Evolutionary conservation across 2,329 filamentous ascomycete genomes (phyloP).

Genomic region (Fusarium subtropicale): DNA sequence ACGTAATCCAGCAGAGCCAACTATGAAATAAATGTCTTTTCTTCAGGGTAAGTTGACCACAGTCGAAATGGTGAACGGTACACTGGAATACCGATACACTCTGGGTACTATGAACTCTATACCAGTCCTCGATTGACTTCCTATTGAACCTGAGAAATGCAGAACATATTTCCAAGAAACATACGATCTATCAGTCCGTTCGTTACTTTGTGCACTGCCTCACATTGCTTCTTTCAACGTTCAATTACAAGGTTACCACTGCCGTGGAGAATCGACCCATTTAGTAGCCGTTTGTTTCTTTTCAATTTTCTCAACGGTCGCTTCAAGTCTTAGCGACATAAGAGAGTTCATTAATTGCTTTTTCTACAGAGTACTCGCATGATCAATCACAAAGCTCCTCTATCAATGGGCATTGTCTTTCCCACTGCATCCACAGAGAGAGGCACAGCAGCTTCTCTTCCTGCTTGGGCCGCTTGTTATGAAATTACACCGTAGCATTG

Average conservation of each 20-base stretch:
- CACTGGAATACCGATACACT: not conserved
- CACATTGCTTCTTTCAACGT: not conserved
- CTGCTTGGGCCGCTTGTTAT: not conserved
- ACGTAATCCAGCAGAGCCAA: not conserved
- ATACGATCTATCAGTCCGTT: not conserved
- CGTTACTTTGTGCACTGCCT: not conserved
- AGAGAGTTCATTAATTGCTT: not conserved
- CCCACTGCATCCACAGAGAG: not conserved
- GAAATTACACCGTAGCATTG: not conserved
- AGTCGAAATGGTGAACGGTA: fast-evolving
- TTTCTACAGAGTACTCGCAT: not conserved
- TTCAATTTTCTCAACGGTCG: not conserved
- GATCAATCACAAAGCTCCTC: not conserved
- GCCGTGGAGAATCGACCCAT: not conserved
- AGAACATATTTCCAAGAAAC: not conserved
- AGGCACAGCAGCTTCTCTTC: not conserved
- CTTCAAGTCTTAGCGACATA: not conserved
- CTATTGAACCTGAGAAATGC: not conserved
- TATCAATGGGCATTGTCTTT: not conserved
- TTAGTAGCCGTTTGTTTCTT: not conserved
- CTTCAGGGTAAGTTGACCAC: not conserved
- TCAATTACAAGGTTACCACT: not conserved
- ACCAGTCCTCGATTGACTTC: not conserved
- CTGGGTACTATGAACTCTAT: not conserved
- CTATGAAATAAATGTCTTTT: not conserved